Percentiles rank a stretch among this genome's conserved stretches.
Evolutionary conservation across 441 rosid species (phyloP).

Genomic region (Biscutella laevigata): DNA sequence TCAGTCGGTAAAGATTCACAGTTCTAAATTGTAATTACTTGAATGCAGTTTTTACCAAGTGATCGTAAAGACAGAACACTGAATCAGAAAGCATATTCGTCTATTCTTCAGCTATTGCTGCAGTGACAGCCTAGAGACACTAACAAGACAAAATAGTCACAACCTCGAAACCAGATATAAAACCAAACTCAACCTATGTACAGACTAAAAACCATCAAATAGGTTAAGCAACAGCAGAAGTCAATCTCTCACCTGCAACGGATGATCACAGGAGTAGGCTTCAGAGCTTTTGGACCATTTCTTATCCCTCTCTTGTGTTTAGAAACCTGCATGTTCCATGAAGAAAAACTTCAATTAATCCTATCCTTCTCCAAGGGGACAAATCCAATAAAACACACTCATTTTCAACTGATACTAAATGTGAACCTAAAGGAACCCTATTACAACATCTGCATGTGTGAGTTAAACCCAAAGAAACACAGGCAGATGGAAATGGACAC

Average conservation of each 20-base stretch:
- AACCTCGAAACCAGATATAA: background rate
- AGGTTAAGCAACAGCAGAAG: background rate
- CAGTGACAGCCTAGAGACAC: background rate
- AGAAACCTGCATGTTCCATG: constrained; percentile 37
- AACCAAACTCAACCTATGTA: background rate
- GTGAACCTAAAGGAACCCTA: background rate
- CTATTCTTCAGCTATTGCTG: background rate
- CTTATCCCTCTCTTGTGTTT: constrained; percentile 73
- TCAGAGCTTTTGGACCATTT: constrained; percentile 85
- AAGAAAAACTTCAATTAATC: background rate
- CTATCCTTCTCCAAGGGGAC: background rate
- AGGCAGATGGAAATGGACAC: background rate
- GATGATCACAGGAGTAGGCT: constrained; percentile 69
- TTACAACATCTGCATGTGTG: no score
- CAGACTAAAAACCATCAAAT: background rate
- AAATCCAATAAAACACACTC: background rate
- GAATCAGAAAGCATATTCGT: background rate
- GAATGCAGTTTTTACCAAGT: background rate
- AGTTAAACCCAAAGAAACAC: background rate
- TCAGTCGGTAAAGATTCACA: background rate
- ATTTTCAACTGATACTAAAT: background rate
- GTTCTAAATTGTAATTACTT: background rate
- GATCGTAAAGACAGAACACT: background rate
- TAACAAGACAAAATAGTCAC: background rate
- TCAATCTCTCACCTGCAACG: constrained; percentile 54